Evolutionary conservation across 2,329 filamentous ascomycete genomes (phyloP).

Genomic region (Monilinia polystroma): DNA sequence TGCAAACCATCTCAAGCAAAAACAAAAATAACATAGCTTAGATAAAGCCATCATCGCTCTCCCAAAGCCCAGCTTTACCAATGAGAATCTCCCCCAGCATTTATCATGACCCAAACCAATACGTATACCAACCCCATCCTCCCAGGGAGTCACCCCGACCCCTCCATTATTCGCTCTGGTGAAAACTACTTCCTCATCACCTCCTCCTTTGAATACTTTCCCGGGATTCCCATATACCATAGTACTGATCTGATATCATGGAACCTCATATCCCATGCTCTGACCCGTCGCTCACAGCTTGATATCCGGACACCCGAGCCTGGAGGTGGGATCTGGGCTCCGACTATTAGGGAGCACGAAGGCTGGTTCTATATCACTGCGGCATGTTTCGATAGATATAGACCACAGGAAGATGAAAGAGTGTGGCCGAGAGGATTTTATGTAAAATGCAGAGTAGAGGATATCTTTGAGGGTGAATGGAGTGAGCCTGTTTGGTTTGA

Average conservation of each 20-base stretch:
- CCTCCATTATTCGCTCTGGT: slow-evolving; percentile 28
- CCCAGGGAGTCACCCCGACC: slow-evolving; percentile 47
- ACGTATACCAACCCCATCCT: slow-evolving; percentile 47
- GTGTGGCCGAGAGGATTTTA: slow-evolving; percentile 18
- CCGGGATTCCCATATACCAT: slow-evolving; percentile 17
- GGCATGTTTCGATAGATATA: slow-evolving; percentile 38
- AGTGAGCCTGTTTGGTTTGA: slow-evolving; percentile 22
- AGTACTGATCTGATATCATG: slow-evolving; percentile 50
- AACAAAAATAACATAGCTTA: background rate
- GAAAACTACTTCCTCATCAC: slow-evolving; percentile 15
- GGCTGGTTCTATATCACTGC: slow-evolving; percentile 49
- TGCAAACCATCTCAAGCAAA: background rate
- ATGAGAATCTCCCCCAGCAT: background rate
- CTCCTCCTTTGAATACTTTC: slow-evolving; percentile 20
- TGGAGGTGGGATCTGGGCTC: slow-evolving; percentile 49
- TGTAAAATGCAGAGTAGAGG: slow-evolving; percentile 15
- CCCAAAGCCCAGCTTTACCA: background rate
- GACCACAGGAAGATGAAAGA: slow-evolving; percentile 16
- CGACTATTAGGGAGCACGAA: slow-evolving; percentile 47
- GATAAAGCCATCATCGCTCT: background rate
- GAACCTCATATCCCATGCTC: slow-evolving; percentile 46
- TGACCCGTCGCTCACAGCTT: slow-evolving; percentile 44
- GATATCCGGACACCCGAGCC: slow-evolving; percentile 40
- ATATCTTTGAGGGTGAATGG: slow-evolving; percentile 13
- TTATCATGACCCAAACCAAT: slow-evolving; percentile 18